Evolutionary conservation across 257 asterid species (phyloP).

Genomic region (Solanum etuberosum): DNA sequence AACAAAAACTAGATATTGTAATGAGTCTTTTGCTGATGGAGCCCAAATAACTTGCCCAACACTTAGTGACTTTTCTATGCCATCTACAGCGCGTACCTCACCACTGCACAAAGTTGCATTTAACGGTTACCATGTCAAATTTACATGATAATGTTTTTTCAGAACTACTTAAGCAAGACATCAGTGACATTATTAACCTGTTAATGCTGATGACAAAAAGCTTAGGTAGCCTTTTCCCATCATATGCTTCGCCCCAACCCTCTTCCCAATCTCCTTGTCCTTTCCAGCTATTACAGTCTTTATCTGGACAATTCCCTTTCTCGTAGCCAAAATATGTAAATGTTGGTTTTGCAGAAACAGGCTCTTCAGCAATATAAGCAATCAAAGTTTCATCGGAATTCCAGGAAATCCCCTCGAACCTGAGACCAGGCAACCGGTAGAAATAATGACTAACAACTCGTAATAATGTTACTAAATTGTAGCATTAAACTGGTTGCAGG

Average conservation of each 20-base stretch:
- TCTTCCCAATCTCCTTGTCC: conserved; percentile 93
- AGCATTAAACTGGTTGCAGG: not conserved
- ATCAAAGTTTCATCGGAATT: conserved; percentile 64
- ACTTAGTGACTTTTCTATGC: conserved; percentile 49
- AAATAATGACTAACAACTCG: not conserved
- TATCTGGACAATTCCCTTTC: conserved; percentile 39
- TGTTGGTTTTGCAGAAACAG: conserved; percentile 53
- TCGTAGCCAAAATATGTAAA: conserved; percentile 42
- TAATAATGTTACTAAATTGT: not conserved
- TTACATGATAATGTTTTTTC: not conserved
- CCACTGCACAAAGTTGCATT: conserved; percentile 50
- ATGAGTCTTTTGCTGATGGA: conserved; percentile 37
- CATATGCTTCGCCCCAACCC: conserved; percentile 96
- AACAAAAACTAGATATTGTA: conserved; percentile 56
- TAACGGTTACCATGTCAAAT: not conserved
- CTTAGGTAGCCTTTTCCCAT: conserved; percentile 79
- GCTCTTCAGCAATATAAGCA: conserved; percentile 94
- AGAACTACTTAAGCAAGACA: not conserved
- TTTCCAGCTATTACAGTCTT: conserved; percentile 73
- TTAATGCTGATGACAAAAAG: conserved; percentile 53
- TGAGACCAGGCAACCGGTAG: conserved; percentile 9
- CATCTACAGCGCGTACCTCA: conserved; percentile 41
- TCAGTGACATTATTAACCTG: conserved; percentile 28
- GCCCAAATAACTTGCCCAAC: conserved; percentile 94
- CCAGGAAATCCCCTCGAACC: conserved; percentile 99